Percentiles rank a stretch among this genome's conserved stretches.
phyloP scores from a whole-genome alignment of 805 yeast genomes.

The Wickerhamiella vanderwaltii region DNA sequence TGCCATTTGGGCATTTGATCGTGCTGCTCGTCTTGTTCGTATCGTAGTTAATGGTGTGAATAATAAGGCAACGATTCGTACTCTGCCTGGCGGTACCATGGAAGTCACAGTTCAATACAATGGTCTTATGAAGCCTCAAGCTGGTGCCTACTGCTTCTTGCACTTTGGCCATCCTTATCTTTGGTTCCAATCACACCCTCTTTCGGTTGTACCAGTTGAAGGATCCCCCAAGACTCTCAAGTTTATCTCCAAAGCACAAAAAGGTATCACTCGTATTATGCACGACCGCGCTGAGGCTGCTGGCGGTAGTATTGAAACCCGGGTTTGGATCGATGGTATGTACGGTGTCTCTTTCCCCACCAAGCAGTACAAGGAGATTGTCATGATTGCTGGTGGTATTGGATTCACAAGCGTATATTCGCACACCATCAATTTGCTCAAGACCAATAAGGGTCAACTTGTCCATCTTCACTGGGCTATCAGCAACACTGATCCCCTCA shows the following conservation, averaged over 20 bases:
- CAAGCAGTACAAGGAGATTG: conserved; percentile 30
- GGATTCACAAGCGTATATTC: conserved; percentile 43
- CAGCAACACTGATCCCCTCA: conserved; percentile 38
- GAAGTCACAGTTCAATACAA: conserved; percentile 30
- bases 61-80: conserved; percentile 6
- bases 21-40: conserved; percentile 1
- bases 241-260: conserved; percentile 15
- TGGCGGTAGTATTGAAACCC: conserved; percentile 20
- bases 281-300: conserved; percentile 9
- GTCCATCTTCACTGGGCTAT: conserved; percentile 51
- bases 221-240: conserved; percentile 7
- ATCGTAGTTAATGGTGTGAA: conserved; percentile 3
- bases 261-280: conserved; percentile 16
- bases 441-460: conserved; percentile 18
- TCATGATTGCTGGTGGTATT: conserved; percentile 46
- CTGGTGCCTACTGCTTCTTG: conserved; percentile 47
- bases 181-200: conserved; percentile 67
- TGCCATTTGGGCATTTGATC: conserved; percentile 59
- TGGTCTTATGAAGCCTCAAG: conserved; percentile 33
- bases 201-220: conserved; percentile 32
- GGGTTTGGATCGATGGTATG: conserved; percentile 45
- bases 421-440: conserved; percentile 8
- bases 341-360: conserved; percentile 33
- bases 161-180: conserved; percentile 37
- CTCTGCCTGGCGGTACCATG: conserved; percentile 28